Base-by-base conservation (phyloP, 805 yeast species). In the Candida endomychidarum region DNA sequence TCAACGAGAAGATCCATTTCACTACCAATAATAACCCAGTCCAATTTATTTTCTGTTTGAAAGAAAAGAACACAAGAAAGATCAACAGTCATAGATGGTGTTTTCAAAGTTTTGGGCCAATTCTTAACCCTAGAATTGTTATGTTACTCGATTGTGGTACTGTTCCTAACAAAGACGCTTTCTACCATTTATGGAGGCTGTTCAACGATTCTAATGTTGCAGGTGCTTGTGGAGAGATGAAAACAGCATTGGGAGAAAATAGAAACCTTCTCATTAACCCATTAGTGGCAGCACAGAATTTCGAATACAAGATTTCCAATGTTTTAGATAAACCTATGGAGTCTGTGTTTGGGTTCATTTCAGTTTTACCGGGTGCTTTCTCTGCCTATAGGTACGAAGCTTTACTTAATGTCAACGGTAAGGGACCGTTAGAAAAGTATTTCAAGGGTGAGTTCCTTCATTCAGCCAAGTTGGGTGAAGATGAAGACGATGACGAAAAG, bases 31-130 rank as follows among this genome's bases (percentile, higher is more conserved):
- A 75, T 44, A 73, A 74, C 16, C 99, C 99, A 0, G 83, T 89
- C 8, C 98, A 91, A 61, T 68, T 93, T 63, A 60, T 91, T 18
- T 90, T 90, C 60, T 91, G 96, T 53, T 66, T 91, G 53, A 91
- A 91, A 57, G 98, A 91, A 56, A 80, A 81, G 55, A 91, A 91
- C 60, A 80, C 84, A 50, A 81, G 85, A 57, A 91, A 91, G 56
- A 91, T 91, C 60, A 91, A 91, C 61, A 88, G 96, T 3, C 99
- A 91, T 64, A 76, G 97, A 52, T 91, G 99, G 99, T 89, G 95
- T 21, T 81, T 91, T 63, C 93, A 91, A 61, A 95, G 96, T 2
- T 87, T 91, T 67, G 86, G 89, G 10, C 86, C 90, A 23, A 72
- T 84, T 21, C 65, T 91, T 39, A 74, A 84, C 38, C 98, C 99